Evolutionary conservation across 768 basidiomycete species (phyloP), one percentile per base, ranked within the genome.

Genomic region (Termitomyces heimii): DNA sequence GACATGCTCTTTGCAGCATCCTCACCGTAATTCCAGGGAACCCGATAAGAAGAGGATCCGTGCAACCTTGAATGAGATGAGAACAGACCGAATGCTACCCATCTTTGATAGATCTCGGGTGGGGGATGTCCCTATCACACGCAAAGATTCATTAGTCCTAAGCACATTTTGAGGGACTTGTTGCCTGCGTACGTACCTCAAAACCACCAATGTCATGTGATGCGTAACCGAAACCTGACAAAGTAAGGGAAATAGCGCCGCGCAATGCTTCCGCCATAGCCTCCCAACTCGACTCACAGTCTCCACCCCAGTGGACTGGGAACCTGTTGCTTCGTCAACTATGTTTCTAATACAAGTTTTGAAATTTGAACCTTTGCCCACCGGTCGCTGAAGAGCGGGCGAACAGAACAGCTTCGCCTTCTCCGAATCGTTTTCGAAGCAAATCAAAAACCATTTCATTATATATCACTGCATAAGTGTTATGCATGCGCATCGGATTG

Each of bases 141-240:
- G 18, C 24, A 16, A 40, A 22, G 28, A 34, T 50, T 29, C 10
- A 52, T 48, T 31, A 31, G 35, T 14, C 22, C 9, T 53, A 39
- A 9, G n/a, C 9, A 40, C 39, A 43, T 7, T 44, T 18, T 1
- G 14, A 20, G 16, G 12, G 9, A 9, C 39, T 40, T 7, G 31
- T 9, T 32, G 18, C 12, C 32, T 18, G 12, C 7, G 5, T 31
- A 61, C 73, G 45, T 46, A 79, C 82, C 74, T 89, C 87, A 61
- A 88, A 90, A 1, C 88, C 88, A 26, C 87, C 88, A 55, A 91
- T 88, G 65, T 91, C 88, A 67, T 88, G 86, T 18, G 84, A 84
- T 7, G 85, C 81, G 69, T 82, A 89, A 0, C 79, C 85, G 62
- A 88, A 91, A 1, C 88, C 87, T 31, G 86, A 87, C 5, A 77